A percentile compares a stretch with the other conserved stretches of the same genome.
Evolutionary conservation across 2,329 filamentous ascomycete species (phyloP).

Genomic region (Aspergillus oerlinghausenensis): DNA sequence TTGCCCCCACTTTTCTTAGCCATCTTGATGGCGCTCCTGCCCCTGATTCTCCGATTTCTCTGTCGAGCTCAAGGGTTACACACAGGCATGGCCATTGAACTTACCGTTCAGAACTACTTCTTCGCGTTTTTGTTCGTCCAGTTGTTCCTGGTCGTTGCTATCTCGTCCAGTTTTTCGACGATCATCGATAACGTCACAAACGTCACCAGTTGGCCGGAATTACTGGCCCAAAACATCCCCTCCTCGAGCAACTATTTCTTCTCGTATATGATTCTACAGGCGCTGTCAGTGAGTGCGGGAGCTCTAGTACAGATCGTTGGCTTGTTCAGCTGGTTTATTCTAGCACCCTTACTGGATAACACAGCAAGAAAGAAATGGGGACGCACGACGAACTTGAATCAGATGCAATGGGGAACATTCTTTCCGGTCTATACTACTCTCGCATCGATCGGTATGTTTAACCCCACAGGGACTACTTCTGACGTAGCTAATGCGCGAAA

Average conservation of each 20-base stretch:
- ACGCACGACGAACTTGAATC: constrained; percentile 71
- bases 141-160: constrained; percentile 86
- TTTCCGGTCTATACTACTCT: constrained; percentile 97
- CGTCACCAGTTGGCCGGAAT: constrained; percentile 64
- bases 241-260: constrained; percentile 95
- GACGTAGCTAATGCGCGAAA: constrained; percentile 6
- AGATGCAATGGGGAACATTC: constrained; percentile 84
- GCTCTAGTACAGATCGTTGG: constrained; percentile 79
- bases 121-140: constrained; percentile 94
- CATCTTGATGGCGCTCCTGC: constrained; percentile 74
- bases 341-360: constrained; percentile 75
- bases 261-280: constrained; percentile 95
- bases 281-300: constrained; percentile 83
- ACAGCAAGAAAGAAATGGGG: constrained; percentile 80
- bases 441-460: constrained; percentile 69
- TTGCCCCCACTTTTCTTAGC: constrained; percentile 73
- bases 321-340: constrained; percentile 73
- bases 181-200: constrained; percentile 60
- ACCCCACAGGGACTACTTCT: not conserved
- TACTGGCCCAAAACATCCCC: constrained; percentile 75
- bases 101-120: constrained; percentile 88
- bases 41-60: constrained; percentile 70
- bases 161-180: constrained; percentile 69
- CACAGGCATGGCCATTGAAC: constrained; percentile 71
- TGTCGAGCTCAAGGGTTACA: constrained; percentile 72